Evolutionary conservation across 1,139 yeast species (phyloP).

Genomic region (Candida albicans): DNA sequence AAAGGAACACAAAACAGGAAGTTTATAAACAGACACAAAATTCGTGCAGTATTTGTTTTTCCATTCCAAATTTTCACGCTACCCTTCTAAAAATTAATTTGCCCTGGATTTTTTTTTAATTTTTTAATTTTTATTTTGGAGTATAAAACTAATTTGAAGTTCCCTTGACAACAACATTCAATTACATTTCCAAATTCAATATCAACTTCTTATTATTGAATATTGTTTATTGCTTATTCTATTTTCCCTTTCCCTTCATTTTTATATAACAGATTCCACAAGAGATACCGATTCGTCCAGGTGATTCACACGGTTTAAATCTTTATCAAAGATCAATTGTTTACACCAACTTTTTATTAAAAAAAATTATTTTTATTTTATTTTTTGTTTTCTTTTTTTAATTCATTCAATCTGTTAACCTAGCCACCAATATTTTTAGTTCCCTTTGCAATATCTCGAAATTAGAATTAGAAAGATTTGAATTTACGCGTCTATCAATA

Average conservation of each 20-base stretch:
- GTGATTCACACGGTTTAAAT: background rate
- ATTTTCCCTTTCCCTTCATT: background rate
- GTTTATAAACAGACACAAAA: background rate
- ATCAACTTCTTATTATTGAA: constrained; percentile 1
- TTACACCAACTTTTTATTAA: too few species aligned
- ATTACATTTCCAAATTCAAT: constrained; percentile 5
- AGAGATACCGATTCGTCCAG: background rate
- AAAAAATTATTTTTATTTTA: too few species aligned
- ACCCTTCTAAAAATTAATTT: constrained; percentile 1
- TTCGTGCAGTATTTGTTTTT: too few species aligned
- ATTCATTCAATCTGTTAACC: too few species aligned
- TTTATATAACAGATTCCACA: background rate
- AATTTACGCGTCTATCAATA: too few species aligned
- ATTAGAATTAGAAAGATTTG: too few species aligned
- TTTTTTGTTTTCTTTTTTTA: too few species aligned
- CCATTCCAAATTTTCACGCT: constrained; percentile 4
- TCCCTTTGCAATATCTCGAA: too few species aligned
- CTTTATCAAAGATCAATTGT: background rate
- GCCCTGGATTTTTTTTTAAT: constrained; percentile 1
- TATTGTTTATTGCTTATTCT: background rate
- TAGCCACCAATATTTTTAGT: too few species aligned
- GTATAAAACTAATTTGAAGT: constrained; percentile 4
- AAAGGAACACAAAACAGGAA: background rate
- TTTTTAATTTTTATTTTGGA: background rate
- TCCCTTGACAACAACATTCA: constrained; percentile 6